A percentile compares a stretch with the other conserved stretches of the same genome.
These are phyloP conservation scores for Spathaspora passalidarum DNA, from an alignment of 805 yeast species.

Conservation along the genomic window DNA sequence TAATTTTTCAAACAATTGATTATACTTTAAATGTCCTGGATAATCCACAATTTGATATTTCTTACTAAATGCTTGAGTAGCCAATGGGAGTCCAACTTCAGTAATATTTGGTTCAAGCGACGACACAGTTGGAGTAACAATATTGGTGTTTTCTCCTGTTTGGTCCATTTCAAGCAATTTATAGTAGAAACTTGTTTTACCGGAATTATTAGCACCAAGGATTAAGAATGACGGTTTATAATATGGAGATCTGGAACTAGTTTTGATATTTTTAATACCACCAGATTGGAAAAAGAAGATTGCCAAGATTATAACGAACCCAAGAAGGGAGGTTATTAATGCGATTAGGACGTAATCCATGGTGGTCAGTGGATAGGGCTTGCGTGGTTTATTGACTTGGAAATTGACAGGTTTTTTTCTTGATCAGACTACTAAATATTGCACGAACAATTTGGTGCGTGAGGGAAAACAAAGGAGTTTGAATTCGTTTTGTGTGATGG, in stretches of 20 bases:
- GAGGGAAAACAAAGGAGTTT: no score
- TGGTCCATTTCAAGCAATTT: conserved; percentile 16
- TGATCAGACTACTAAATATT: no score
- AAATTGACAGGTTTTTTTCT: neutral
- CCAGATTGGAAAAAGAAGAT: conserved; percentile 24
- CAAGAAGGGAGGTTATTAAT: conserved; percentile 23
- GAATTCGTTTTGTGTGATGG: no score
- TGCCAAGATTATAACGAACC: conserved; percentile 21
- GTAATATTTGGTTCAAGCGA: conserved; percentile 36
- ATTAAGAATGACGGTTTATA: conserved; percentile 57
- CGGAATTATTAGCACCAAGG: conserved; percentile 61
- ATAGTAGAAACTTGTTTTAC: conserved; percentile 61
- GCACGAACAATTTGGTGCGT: no score
- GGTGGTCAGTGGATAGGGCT: neutral
- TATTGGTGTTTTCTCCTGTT: conserved; percentile 8
- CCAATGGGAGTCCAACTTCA: conserved; percentile 29
- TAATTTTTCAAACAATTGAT: conserved; percentile 51
- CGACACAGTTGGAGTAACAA: conserved; percentile 28
- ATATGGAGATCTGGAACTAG: conserved; percentile 10
- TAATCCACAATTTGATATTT: conserved; percentile 61
- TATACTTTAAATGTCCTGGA: conserved; percentile 86
- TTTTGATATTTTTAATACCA: conserved; percentile 10
- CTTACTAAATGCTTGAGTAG: conserved; percentile 35
- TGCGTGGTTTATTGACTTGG: neutral
- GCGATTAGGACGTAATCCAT: conserved; percentile 29